Percentiles rank a stretch among this genome's conserved stretches.
phyloP scores from a whole-genome alignment of 768 basidiomycete genomes.

The Podaxis sp. region DNA sequence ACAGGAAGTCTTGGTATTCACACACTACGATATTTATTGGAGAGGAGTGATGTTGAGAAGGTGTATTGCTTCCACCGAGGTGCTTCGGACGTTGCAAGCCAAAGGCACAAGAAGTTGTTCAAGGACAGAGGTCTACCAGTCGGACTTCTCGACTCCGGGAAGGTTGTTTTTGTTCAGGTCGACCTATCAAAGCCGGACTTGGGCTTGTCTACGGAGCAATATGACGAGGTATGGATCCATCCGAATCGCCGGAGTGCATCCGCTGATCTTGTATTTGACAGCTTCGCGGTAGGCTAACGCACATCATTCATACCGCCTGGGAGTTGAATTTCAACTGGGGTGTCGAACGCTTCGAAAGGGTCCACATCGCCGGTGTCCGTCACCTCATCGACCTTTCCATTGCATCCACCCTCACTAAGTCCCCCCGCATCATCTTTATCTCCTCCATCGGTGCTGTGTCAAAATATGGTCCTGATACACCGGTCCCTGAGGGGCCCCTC shows the following conservation, averaged over 20 bases:
- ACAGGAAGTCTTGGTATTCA: constrained; percentile 33
- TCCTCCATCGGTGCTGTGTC: constrained; percentile 16
- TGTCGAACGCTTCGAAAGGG: constrained; percentile 15
- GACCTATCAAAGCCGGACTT: constrained; percentile 9
- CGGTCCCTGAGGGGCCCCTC: constrained; percentile 13
- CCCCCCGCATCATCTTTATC: constrained; percentile 11
- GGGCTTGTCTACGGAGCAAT: not conserved
- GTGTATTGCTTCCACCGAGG: constrained; percentile 28
- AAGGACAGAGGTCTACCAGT: not conserved
- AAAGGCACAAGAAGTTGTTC: constrained; percentile 11
- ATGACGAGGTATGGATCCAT: constrained; percentile 6
- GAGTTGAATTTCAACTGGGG: constrained; percentile 19
- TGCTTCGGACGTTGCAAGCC: not conserved
- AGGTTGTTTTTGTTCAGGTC: constrained; percentile 1
- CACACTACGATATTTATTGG: constrained; percentile 25
- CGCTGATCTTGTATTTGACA: not conserved
- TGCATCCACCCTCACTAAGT: not conserved
- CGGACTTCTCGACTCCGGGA: not conserved
- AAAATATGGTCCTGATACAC: not conserved
- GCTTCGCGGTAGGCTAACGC: constrained; percentile 10
- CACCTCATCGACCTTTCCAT: constrained; percentile 13
- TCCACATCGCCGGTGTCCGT: constrained; percentile 13
- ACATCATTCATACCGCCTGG: constrained; percentile 18
- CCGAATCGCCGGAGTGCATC: not conserved
- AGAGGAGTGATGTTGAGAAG: constrained; percentile 17